These are phyloP conservation scores for Vickermania ingenoplastis DNA, from an alignment of 208 protist genomes.

Conservation along the genomic window DNA sequence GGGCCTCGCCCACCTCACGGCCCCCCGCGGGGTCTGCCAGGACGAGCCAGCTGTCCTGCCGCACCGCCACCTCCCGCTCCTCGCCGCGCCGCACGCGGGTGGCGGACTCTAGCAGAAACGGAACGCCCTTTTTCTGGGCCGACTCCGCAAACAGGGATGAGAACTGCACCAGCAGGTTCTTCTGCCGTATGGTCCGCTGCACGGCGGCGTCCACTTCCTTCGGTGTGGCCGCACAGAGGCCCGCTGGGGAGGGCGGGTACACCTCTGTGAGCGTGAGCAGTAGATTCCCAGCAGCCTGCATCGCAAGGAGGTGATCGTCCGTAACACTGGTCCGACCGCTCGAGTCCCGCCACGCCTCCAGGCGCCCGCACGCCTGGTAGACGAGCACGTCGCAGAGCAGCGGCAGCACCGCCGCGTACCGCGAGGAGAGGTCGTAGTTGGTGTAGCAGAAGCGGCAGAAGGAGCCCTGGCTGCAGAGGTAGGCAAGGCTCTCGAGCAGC, in stretches of 20 bases:
- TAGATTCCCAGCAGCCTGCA: background rate
- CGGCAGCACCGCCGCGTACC: slow-evolving; percentile 50
- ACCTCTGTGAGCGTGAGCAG: background rate
- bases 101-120: slow-evolving; percentile 58
- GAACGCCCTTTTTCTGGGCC: slow-evolving; percentile 68
- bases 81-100: slow-evolving; percentile 24
- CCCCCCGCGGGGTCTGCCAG: slow-evolving; percentile 57
- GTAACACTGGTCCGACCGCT: background rate
- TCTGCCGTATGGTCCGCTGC: slow-evolving; percentile 24
- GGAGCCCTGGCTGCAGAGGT: slow-evolving; percentile 59
- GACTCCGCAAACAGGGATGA: slow-evolving; percentile 48
- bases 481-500: slow-evolving; percentile 77
- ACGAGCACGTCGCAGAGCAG: slow-evolving; percentile 56
- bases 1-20: slow-evolving; percentile 61
- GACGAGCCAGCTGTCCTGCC: slow-evolving; percentile 32
- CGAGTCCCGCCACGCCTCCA: slow-evolving; percentile 3
- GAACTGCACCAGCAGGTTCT: slow-evolving; percentile 52
- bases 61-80: slow-evolving; percentile 2
- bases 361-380: slow-evolving; percentile 12
- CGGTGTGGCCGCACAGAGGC: background rate
- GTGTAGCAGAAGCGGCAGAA: slow-evolving; percentile 75
- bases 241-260: background rate
- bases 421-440: slow-evolving; percentile 82
- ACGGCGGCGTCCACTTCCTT: slow-evolving; percentile 1
- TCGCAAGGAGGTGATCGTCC: background rate